phyloP scores from a whole-genome alignment of 2,329 filamentous ascomycete genomes.

The Cercospora citrullina region DNA sequence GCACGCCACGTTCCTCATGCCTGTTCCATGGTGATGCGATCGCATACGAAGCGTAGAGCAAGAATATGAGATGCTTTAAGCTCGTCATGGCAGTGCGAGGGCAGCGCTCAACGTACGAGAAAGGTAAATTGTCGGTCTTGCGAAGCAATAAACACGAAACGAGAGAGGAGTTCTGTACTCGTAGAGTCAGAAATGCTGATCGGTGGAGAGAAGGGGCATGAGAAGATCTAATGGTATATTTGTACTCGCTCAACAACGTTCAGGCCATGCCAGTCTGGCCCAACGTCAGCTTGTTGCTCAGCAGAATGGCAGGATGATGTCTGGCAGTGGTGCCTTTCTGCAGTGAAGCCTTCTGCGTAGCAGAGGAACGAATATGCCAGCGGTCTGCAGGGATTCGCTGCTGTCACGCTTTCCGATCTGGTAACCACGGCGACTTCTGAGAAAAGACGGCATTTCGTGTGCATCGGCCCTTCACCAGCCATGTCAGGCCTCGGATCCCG shows the following conservation, averaged over 20 bases:
- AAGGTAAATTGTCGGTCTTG: neutral
- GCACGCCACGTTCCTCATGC: neutral
- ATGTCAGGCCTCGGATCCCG: neutral
- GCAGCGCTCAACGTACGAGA: neutral
- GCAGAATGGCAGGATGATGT: neutral
- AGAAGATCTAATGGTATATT: neutral
- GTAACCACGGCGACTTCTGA: no score
- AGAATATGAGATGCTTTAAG: neutral
- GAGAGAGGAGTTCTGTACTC: neutral
- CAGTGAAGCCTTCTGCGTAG: neutral
- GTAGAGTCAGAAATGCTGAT: neutral
- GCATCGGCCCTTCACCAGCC: neutral
- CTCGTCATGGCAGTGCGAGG: neutral
- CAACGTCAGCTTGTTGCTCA: neutral
- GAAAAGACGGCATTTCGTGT: neutral
- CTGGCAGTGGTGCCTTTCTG: neutral
- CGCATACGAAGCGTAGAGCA: neutral
- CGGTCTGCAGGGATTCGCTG: neutral
- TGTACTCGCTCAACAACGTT: neutral
- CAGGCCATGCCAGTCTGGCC: neutral
- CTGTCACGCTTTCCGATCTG: neutral
- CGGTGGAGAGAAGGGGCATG: neutral
- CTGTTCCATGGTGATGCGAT: conserved; percentile 1
- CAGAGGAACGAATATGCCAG: neutral
- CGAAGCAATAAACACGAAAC: neutral